Base-by-base conservation (phyloP, 768 basidiomycete genomes). In the Nevesoporus exiguus region DNA sequence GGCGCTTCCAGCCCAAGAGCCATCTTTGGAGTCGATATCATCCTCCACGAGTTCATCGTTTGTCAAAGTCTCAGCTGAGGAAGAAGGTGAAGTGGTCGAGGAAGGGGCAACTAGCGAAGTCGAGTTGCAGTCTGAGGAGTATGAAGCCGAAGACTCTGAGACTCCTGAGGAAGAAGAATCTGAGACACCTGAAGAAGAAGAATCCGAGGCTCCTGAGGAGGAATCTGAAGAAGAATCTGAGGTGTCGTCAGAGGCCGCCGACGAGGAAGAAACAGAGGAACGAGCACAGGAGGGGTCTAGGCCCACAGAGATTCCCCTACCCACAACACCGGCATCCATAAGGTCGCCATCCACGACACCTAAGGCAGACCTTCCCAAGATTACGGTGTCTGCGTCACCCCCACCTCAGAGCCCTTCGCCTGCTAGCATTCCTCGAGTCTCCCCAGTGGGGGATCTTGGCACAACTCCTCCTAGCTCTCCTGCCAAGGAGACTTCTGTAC, bases 401-500 rank as follows among this genome's bases (percentile, higher is more conserved):
- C 60, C 73, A 27, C 65, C 72, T 19, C 63, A 68, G 24, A 62
- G 61, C 8, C 47, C 70, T 13, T 59, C 65, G 31, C 52, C 61
- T 17, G 33, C 47, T 52, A 21, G 53, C 64, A 45, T 58, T 56
- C 43, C 60, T 45, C 49, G 66, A 7, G 56, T 70, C 24, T 68
- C 75, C 7, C 69, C 71, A 8, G 65, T 64, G 21, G 64, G 70
- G 41, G 79, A 79, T 45, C 66, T 70, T 29, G 83, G 77, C 57
- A 82, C 82, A 0, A 88, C 86, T 10, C 84, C 86, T 11, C 84
- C 85, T 15, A 80, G 77, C 2, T 82, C 85, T n/a, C 86, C 86
- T 0, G 62, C 68, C 22, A 81, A 77, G 58, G 73, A 76, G 34
- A 51, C 73, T 11, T 61, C 70, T 37, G 44, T 30, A 15, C 27